phyloP scores from a whole-genome alignment of 352 stramenopile genomes.

The Albugo laibachii region DNA sequence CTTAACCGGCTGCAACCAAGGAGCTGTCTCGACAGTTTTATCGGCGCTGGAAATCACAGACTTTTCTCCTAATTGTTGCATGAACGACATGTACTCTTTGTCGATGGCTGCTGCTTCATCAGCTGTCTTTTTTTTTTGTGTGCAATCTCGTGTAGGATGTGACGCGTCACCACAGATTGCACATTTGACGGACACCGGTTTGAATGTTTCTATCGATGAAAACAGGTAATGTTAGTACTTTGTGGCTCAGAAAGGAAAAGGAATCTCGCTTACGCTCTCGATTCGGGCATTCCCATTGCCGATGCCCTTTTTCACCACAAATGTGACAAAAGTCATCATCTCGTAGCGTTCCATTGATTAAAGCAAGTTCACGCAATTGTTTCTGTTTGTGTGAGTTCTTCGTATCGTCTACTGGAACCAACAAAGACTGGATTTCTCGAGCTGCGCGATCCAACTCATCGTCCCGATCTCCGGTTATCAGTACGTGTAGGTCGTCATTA shows the following conservation, averaged over 20 bases:
- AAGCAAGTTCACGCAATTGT: slow-evolving; percentile 93
- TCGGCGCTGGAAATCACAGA: slow-evolving; percentile 34
- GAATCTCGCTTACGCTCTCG: slow-evolving; percentile 41
- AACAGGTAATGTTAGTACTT: slow-evolving; percentile 5
- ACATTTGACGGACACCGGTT: slow-evolving; percentile 85
- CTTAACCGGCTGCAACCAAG: slow-evolving; percentile 50
- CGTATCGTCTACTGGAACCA: slow-evolving; percentile 83
- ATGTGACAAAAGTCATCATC: slow-evolving; percentile 96
- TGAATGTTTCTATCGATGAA: slow-evolving; percentile 47
- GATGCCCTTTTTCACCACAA: slow-evolving; percentile 96
- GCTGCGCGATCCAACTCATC: slow-evolving; percentile 70
- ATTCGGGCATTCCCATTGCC: slow-evolving; percentile 93
- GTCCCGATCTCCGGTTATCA: slow-evolving; percentile 83
- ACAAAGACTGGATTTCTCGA: slow-evolving; percentile 77
- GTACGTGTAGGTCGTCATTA: slow-evolving; percentile 92
- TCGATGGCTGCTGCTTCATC: slow-evolving; percentile 59
- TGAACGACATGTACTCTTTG: slow-evolving; percentile 73
- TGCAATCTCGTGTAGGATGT: slow-evolving; percentile 96
- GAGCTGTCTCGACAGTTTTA: slow-evolving; percentile 13
- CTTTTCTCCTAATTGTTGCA: slow-evolving; percentile 72
- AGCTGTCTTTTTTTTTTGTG: slow-evolving; percentile 57
- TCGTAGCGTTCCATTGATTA: slow-evolving; percentile 97
- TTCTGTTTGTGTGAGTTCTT: slow-evolving; percentile 96
- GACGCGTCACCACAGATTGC: slow-evolving; percentile 95
- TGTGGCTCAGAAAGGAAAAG: slow-evolving; percentile 13